phyloP scores from a whole-genome alignment of 2,329 filamentous ascomycete species.

The Paramyrothecium roridum region DNA sequence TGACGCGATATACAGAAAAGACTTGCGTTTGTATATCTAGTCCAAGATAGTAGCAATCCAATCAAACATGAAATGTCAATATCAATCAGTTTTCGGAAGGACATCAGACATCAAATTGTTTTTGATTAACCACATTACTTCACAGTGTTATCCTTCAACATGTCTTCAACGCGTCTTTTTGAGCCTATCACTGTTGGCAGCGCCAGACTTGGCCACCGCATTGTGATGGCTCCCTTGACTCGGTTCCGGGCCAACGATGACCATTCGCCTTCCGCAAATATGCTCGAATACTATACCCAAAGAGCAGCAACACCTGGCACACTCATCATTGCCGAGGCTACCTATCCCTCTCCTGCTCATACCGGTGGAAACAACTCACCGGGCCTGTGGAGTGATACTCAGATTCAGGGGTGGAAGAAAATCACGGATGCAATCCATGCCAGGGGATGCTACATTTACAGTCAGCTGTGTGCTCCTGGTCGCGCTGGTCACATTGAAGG shows the following conservation, averaged over 20 bases:
- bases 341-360: conserved; percentile 32
- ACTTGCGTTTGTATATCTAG: no score
- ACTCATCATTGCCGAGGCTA: conserved; percentile 43
- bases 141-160: no score
- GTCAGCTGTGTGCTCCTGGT: conserved; percentile 64
- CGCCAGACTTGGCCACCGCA: conserved; percentile 32
- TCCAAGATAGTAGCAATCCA: no score
- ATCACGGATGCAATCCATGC: conserved; percentile 61
- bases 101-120: no score
- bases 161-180: not conserved
- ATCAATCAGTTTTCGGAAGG: no score
- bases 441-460: conserved; percentile 58
- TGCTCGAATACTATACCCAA: conserved; percentile 42
- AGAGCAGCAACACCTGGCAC: conserved; percentile 38
- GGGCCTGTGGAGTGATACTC: conserved; percentile 54
- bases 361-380: conserved; percentile 38
- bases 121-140: no score
- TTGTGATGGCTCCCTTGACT: conserved; percentile 56
- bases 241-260: conserved; percentile 44
- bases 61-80: no score
- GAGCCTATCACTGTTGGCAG: conserved; percentile 38
- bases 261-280: conserved; percentile 17
- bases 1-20: no score
- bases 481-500: conserved; percentile 31
- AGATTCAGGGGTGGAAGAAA: conserved; percentile 57